Evolutionary conservation across 345 rosid species (phyloP).

Genomic region (Eucalyptus sp.): DNA sequence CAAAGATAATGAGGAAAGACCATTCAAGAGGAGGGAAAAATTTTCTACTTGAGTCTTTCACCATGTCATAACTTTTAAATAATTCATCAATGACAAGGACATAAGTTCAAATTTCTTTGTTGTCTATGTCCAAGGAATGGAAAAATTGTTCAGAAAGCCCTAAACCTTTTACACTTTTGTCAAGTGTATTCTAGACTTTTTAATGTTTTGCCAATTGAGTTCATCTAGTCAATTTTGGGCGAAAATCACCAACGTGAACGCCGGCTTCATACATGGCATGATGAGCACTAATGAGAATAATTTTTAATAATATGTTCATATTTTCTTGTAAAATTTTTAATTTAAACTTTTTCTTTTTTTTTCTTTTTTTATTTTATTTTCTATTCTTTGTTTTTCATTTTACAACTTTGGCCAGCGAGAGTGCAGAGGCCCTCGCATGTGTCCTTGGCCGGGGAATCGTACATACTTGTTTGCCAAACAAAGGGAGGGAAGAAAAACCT

Average conservation of each 20-base stretch:
- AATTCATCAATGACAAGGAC: neutral
- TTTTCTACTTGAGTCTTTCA: neutral
- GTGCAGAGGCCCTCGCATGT: neutral
- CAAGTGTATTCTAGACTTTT: too few species aligned
- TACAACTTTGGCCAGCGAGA: neutral
- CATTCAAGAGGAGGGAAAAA: neutral
- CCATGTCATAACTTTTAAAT: neutral
- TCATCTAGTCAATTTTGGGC: too few species aligned
- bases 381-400: neutral
- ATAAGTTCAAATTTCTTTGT: neutral
- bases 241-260: too few species aligned
- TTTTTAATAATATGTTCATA: too few species aligned
- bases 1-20: neutral
- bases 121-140: neutral
- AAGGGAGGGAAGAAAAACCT: neutral
- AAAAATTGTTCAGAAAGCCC: neutral
- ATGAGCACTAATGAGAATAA: fast-evolving
- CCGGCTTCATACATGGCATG: neutral
- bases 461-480: neutral
- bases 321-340: too few species aligned
- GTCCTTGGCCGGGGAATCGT: neutral
- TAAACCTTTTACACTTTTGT: too few species aligned
- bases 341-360: too few species aligned
- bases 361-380: too few species aligned
- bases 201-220: too few species aligned